Base-by-base conservation (phyloP, 2,329 filamentous ascomycete genomes). In the Botrytis squamosa region DNA sequence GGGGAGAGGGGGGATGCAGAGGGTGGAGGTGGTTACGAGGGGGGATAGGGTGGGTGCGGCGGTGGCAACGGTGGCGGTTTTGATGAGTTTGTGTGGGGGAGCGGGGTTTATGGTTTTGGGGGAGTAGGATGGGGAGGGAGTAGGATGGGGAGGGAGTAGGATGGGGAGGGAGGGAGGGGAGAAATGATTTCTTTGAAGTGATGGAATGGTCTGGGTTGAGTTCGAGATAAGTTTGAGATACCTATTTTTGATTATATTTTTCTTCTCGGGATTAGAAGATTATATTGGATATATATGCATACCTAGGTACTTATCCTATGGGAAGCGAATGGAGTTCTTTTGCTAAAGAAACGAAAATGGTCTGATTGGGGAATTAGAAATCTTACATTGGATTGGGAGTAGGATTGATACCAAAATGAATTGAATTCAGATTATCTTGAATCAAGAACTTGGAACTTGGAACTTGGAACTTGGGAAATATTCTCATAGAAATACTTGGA, bases 21-120 rank as follows among this genome's bases (percentile, higher is more conserved):
- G 38, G 52, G 16, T 36, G 4, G 18, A 29, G 6, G 55, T 57
- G 4, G 78, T 83, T 16, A 83, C 81, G 0, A 81, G 80, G n/a
- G 82, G 64, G 20, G 84, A 85, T 75, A 81, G 79, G 71, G 83
- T 81, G 2, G 84, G 84, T 0, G 84, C 84, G 8, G 82, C 81
- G 0, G 82, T 86, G 71, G 55, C 85, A 62, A 85, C 84, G 22
- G 80, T 82, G 5, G 44, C 83, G 63, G 52, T 80, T 7, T 55
- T 80, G 36, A 46, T 76, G 38, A 75, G 77, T 36, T 74, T 79
- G n/a, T 46, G 79, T 42, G 77, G 76, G n/a, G 78, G 74, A 1
- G 76, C 63, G 44, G 65, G 46, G 20, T 71, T 72, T 70, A 73
- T 77, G 72, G 18, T 76, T 73, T 57, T 73, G 46, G 72, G 44